Base-by-base conservation (phyloP, 345 rosid genomes). In the Acer saccharum region DNA sequence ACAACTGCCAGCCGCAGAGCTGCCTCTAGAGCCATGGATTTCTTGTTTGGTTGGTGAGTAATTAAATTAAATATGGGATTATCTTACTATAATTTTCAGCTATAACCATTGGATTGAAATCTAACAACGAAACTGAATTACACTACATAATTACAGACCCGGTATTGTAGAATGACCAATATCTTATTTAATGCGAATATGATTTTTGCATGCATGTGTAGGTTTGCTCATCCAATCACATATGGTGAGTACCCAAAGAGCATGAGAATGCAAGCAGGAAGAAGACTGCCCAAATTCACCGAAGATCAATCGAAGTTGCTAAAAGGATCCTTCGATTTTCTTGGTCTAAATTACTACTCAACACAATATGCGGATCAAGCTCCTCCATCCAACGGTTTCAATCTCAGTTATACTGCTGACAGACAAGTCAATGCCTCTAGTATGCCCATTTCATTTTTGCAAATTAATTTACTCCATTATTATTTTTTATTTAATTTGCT, bases 281-380 rank as follows among this genome's bases (percentile, higher is more conserved):
- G 27, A 75, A 78, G 93, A 64, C 68, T 93, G 75, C 94, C 95
- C 4, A 86, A 79, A 57, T 91, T 93, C 71, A 88, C 90, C 80
- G 79, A 79, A 8, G 73, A 29, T 29, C 32, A 93, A 73, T 80
- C 92, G 3, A 68, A 76, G 58, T 55, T 79, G 83, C 71, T 89
- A 3, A 87, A 80, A 72, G 89, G 91, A 3, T 91, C 94, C 3
- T 43, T 84, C 0, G 95, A 91, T 79, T 91, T 86, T 68, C 35
- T 91, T 55, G 93, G 91, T 2, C 72, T 86, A 20, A 88, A 91
- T 83, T 91, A 88, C 68, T 91, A 91, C 72, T 86, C 89, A 4
- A 65, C 93, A 16, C 72, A 79, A 3, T 89, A 78, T 54, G 89
- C 76, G 6, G 46, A 79, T 17, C 46, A 86, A 23, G 65, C 43